Conservation (phyloP, 768 basidiomycete species). For the Candolleomyces aberdarensis region DNA sequence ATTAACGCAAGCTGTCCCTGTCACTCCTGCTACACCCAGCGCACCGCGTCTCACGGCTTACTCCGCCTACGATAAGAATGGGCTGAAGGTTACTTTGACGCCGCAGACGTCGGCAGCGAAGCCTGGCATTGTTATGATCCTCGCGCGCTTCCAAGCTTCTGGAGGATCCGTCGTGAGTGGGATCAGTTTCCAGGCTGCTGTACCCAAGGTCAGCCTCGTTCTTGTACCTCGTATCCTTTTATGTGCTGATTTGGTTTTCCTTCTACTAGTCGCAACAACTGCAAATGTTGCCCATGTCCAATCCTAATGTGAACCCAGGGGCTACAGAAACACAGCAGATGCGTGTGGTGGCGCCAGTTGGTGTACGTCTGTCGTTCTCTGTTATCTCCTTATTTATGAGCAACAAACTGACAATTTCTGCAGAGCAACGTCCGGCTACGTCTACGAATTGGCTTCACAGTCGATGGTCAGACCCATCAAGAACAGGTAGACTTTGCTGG, state of each 20-base stretch:
- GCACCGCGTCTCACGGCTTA: slow-evolving; percentile 65
- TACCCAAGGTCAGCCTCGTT: slow-evolving; percentile 69
- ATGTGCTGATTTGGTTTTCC: background rate
- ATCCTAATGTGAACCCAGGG: slow-evolving; percentile 72
- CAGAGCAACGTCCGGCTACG: slow-evolving; percentile 84
- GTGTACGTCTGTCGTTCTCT: slow-evolving; percentile 53
- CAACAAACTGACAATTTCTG: background rate
- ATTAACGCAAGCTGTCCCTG: slow-evolving; percentile 27
- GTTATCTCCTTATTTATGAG: background rate
- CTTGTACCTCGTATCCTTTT: slow-evolving; percentile 2
- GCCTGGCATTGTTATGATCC: slow-evolving; percentile 88
- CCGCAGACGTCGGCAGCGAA: slow-evolving; percentile 78
- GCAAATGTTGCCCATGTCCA: slow-evolving; percentile 98
- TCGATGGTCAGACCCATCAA: slow-evolving; percentile 67
- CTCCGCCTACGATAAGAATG: slow-evolving; percentile 90
- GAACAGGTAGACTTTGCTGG: slow-evolving; percentile 95
- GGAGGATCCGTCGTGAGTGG: slow-evolving; percentile 51
- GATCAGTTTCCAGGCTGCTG: slow-evolving; percentile 94
- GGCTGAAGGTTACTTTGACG: slow-evolving; percentile 83
- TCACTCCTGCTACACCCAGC: slow-evolving; percentile 31
- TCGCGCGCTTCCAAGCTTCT: slow-evolving; percentile 80
- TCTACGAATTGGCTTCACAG: slow-evolving; percentile 76
- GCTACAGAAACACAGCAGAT: slow-evolving; percentile 91
- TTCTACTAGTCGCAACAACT: slow-evolving; percentile 81
- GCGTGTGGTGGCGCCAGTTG: slow-evolving; percentile 84